A percentile compares a stretch with the other conserved stretches of the same genome.
Conservation (phyloP, 495 filamentous ascomycete genomes). For the Coniosporium apollinis region DNA sequence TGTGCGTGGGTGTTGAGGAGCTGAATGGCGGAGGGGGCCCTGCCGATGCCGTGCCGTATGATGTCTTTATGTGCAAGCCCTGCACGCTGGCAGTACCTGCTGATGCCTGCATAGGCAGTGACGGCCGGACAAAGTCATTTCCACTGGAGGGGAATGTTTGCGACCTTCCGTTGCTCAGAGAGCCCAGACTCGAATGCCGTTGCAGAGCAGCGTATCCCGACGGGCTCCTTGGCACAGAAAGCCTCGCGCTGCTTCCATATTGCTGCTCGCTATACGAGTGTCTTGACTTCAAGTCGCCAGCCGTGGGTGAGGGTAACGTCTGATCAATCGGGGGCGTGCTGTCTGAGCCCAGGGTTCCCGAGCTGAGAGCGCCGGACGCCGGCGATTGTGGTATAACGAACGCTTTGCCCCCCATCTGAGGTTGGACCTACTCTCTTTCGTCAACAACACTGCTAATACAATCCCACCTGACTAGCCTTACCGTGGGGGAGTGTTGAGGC, state of each 20-base stretch:
- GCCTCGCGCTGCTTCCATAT: background rate
- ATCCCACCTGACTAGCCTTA: background rate
- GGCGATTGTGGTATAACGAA: background rate
- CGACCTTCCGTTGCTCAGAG: background rate
- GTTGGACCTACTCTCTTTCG: background rate
- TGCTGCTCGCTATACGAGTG: background rate
- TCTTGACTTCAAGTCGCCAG: background rate
- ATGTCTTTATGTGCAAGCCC: constrained; percentile 4
- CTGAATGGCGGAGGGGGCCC: constrained; percentile 11
- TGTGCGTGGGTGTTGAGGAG: constrained; percentile 4
- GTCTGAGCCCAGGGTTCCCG: background rate
- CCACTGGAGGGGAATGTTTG: background rate
- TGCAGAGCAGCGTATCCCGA: background rate
- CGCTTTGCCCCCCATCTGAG: background rate
- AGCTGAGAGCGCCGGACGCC: background rate
- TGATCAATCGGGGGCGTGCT: background rate
- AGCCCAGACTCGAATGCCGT: background rate
- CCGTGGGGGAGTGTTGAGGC: no score
- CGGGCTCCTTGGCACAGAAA: background rate
- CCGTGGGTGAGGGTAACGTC: background rate
- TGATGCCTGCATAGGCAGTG: background rate
- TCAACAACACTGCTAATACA: background rate
- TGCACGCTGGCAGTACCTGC: background rate
- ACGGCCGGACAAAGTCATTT: background rate
- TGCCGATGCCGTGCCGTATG: constrained; percentile 10